A percentile compares a stretch with the other conserved stretches of the same genome.
These are phyloP conservation scores for Mycena amicta DNA, from an alignment of 768 basidiomycete genomes.

Conservation along the genomic window DNA sequence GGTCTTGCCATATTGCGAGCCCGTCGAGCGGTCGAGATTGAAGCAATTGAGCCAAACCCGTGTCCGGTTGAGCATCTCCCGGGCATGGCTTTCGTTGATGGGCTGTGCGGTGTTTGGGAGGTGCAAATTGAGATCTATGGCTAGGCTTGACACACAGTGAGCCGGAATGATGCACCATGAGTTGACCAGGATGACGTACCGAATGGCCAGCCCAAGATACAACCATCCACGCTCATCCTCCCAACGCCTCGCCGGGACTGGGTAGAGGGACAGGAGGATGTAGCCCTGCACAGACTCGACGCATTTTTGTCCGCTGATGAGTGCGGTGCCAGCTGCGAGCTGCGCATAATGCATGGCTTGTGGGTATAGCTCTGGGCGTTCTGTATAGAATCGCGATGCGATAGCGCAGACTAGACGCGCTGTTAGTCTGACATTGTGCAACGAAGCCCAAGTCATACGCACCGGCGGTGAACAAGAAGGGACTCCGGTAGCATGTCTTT, in stretches of 20 bases:
- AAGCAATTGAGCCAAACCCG: constrained; percentile 90
- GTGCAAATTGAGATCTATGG: constrained; percentile 88
- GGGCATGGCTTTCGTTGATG: constrained; percentile 76
- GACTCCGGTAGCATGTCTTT: constrained; percentile 77
- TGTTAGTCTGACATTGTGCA: not conserved
- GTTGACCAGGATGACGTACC: constrained; percentile 45
- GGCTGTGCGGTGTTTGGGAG: constrained; percentile 73
- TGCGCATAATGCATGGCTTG: constrained; percentile 77
- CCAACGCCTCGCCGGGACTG: constrained; percentile 75
- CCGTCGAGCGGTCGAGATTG: constrained; percentile 87
- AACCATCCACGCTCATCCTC: constrained; percentile 91
- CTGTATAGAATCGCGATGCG: constrained; percentile 77
- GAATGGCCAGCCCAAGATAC: constrained; percentile 85
- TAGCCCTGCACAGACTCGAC: constrained; percentile 88
- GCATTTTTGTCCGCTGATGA: constrained; percentile 75
- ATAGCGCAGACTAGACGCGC: constrained; percentile 74
- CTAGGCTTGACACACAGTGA: constrained; percentile 55
- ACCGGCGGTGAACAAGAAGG: constrained; percentile 92
- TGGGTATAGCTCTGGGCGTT: constrained; percentile 69
- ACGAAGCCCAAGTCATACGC: constrained; percentile 35
- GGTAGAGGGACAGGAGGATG: constrained; percentile 75
- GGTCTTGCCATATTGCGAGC: constrained; percentile 86
- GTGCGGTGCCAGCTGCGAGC: constrained; percentile 73
- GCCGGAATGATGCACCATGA: constrained; percentile 5
- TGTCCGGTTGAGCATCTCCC: constrained; percentile 88